Percentiles rank a stretch among this genome's conserved stretches.
These are phyloP conservation scores for Mucor mucedo DNA, from an alignment of 371 early-diverging fungal genomes.

Conservation along the genomic window DNA sequence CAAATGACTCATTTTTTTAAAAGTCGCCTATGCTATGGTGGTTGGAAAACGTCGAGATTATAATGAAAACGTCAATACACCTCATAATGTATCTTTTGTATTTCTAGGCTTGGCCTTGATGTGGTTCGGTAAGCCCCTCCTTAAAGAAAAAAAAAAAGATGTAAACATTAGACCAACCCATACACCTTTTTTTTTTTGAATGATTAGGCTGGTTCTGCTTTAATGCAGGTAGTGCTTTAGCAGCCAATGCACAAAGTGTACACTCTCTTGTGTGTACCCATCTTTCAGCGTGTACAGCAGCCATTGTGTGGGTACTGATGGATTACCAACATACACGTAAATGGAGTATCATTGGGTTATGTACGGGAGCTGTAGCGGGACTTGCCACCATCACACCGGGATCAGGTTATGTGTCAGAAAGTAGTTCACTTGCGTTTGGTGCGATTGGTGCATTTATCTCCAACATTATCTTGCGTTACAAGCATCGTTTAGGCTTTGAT, in stretches of 20 bases:
- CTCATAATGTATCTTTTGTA: conserved; percentile 83
- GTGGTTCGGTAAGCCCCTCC: conserved; percentile 85
- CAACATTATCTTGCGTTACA: conserved; percentile 66
- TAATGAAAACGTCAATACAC: conserved; percentile 64
- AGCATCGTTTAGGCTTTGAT: conserved; percentile 73
- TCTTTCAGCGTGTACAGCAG: conserved; percentile 72
- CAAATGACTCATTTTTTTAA: conserved; percentile 1
- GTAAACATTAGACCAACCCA: conserved; percentile 2
- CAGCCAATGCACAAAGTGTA: conserved; percentile 74
- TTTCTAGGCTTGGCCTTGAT: conserved; percentile 79
- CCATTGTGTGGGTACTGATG: conserved; percentile 71
- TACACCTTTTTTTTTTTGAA: neutral
- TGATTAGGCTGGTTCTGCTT: conserved; percentile 42
- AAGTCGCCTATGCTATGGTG: conserved; percentile 79
- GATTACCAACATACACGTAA: conserved; percentile 70
- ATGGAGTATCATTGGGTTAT: conserved; percentile 80
- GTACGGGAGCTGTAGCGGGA: conserved; percentile 84
- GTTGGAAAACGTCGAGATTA: conserved; percentile 76
- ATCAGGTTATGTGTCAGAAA: conserved; percentile 74
- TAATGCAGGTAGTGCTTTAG: conserved; percentile 60
- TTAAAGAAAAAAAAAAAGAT: conserved; percentile 22
- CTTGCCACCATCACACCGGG: conserved; percentile 83
- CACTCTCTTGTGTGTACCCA: conserved; percentile 76
- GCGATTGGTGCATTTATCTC: conserved; percentile 62
- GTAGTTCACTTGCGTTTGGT: conserved; percentile 75